Conservation (phyloP, 1,284 basidiomycete species). For the Cerrena zonata region DNA sequence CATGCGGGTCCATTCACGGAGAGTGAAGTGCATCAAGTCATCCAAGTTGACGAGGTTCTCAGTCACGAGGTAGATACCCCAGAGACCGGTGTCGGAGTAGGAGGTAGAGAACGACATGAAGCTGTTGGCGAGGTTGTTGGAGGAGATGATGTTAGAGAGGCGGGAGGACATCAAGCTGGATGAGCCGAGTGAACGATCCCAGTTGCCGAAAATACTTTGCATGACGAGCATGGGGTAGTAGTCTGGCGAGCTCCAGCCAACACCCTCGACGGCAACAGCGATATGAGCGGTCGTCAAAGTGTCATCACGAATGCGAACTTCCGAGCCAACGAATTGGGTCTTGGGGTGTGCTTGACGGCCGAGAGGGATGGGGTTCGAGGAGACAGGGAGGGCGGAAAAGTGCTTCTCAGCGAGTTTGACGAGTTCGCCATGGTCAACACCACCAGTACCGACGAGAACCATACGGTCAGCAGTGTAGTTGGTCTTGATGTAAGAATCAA, state of each 20-base stretch:
- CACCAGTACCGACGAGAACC: slow-evolving; percentile 96
- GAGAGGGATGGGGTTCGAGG: slow-evolving; percentile 82
- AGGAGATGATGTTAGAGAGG: slow-evolving; percentile 86
- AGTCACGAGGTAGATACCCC: slow-evolving; percentile 96
- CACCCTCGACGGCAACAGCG: slow-evolving; percentile 96
- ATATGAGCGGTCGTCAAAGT: slow-evolving; percentile 84
- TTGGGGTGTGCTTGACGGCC: slow-evolving; percentile 72
- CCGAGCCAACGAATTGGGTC: slow-evolving; percentile 86
- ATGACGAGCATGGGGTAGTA: slow-evolving; percentile 99
- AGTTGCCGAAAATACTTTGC: slow-evolving; percentile 98
- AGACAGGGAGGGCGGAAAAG: slow-evolving; percentile 86
- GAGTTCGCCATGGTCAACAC: slow-evolving; percentile 87
- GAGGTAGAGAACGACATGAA: slow-evolving; percentile 99
- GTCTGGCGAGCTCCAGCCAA: slow-evolving; percentile 95
- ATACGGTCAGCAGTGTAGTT: slow-evolving; percentile 99
- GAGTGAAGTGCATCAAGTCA: slow-evolving; percentile 89
- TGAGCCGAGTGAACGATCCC: slow-evolving; percentile 95
- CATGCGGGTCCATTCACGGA: slow-evolving; percentile 97
- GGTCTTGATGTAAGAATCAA: slow-evolving; percentile 88
- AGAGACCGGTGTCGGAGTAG: slow-evolving; percentile 99
- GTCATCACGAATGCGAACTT: slow-evolving; percentile 95
- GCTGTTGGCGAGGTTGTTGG: slow-evolving; percentile 96
- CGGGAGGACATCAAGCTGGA: slow-evolving; percentile 86
- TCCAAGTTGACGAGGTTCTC: slow-evolving; percentile 94
- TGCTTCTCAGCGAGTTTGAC: slow-evolving; percentile 93